Conservation (phyloP, 169 alveolate genomes). For the Babesia sp. region DNA sequence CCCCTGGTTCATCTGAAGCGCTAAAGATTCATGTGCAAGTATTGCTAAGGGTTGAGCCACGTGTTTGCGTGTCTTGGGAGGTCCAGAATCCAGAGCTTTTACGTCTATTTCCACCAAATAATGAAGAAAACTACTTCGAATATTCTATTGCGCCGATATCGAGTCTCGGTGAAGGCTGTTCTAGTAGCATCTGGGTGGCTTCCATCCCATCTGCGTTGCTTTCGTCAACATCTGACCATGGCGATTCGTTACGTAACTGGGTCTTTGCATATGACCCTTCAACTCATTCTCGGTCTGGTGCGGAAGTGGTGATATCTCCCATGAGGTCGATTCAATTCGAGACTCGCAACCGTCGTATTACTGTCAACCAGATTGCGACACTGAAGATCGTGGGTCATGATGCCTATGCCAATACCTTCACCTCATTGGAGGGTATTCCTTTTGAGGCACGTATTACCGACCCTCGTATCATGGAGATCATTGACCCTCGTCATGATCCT, state of each 20-base stretch:
- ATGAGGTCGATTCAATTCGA: slow-evolving; percentile 48
- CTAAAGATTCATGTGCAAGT: slow-evolving; percentile 45
- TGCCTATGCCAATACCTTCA: slow-evolving; percentile 51
- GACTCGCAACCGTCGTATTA: slow-evolving; percentile 62
- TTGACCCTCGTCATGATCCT: slow-evolving; percentile 55
- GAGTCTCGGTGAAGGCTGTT: slow-evolving; percentile 14
- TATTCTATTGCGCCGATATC: slow-evolving; percentile 1
- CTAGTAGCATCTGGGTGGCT: slow-evolving; percentile 42
- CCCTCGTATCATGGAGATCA: slow-evolving; percentile 39
- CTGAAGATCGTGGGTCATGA: slow-evolving; percentile 65
- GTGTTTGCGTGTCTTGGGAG: slow-evolving; percentile 63
- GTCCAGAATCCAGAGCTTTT: slow-evolving; percentile 54
- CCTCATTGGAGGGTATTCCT: slow-evolving; percentile 66
- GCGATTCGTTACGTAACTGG: slow-evolving; percentile 48
- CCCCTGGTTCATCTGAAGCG: slow-evolving; percentile 4
- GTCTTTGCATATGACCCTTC: slow-evolving; percentile 56
- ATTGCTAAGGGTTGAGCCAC: slow-evolving; percentile 52
- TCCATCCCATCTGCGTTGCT: not conserved
- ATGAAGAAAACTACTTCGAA: slow-evolving; percentile 27
- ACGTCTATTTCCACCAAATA: slow-evolving; percentile 1
- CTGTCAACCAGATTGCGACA: slow-evolving; percentile 59
- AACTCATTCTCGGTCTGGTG: slow-evolving; percentile 36
- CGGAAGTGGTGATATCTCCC: slow-evolving; percentile 65
- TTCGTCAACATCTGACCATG: slow-evolving; percentile 3
- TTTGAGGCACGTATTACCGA: slow-evolving; percentile 37